Percentiles rank a stretch among this genome's conserved stretches.
Evolutionary conservation across 768 basidiomycete species (phyloP).

Genomic region (Boletus subparvulus): DNA sequence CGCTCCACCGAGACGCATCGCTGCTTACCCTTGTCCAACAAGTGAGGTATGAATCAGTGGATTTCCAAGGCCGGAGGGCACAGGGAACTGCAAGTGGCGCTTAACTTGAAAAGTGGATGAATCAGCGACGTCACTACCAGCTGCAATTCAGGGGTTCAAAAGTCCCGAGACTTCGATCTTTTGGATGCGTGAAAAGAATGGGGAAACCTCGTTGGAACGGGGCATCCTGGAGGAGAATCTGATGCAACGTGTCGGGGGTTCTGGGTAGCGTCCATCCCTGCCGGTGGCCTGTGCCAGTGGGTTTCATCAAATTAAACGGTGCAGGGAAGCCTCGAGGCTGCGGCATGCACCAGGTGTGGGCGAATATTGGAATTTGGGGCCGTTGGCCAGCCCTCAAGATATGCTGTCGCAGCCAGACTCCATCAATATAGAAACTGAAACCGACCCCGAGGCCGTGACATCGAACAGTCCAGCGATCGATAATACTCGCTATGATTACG

Average conservation of each 20-base stretch:
- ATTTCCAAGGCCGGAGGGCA: not conserved
- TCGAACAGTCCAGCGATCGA: not conserved
- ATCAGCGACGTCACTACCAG: not conserved
- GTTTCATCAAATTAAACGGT: constrained; percentile 2
- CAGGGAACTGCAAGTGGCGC: not conserved
- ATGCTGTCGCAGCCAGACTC: no score
- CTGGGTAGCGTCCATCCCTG: not conserved
- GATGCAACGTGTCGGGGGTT: not conserved
- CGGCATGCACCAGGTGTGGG: not conserved
- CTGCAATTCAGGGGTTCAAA: not conserved
- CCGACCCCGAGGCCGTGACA: no score
- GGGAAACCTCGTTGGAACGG: not conserved
- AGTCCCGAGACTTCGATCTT: not conserved
- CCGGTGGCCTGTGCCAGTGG: no score
- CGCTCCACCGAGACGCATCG: not conserved
- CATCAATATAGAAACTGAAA: no score
- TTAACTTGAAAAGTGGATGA: not conserved
- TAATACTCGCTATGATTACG: not conserved
- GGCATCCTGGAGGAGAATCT: not conserved
- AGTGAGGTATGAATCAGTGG: not conserved
- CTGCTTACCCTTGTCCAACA: constrained; percentile 9
- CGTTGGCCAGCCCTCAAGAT: not conserved
- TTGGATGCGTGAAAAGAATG: not conserved
- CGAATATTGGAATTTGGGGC: not conserved
- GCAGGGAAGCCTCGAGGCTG: constrained; percentile 11